Base-by-base conservation (phyloP, 192 early-diverging fungal genomes). In the Mortierella hygrophila region DNA sequence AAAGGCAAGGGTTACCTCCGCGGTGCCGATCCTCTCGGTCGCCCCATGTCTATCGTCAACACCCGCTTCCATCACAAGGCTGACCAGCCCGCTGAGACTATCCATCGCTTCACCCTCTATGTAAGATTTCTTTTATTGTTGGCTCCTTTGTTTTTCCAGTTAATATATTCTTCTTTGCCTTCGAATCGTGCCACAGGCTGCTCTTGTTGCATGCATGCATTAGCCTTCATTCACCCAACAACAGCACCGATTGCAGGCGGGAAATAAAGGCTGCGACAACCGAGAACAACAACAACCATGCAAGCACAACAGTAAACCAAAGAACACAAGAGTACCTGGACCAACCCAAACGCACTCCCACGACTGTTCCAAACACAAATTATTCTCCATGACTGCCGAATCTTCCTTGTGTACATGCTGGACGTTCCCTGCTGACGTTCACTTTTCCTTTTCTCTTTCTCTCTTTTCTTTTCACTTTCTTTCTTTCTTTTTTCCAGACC, bases 51-150 rank as follows among this genome's bases (percentile, higher is more conserved):
- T 69, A 89, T 88, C 26, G 75, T 92, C 75, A 93, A 93, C 72
- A 89, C 89, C 15, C 77, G 84, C 20, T 69, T 84, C 70, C 92
- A 93, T 75, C 83, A 90, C 57, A 93, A 93, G 79, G 83, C 90
- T 11, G 89, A 90, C 20, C 94, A 96, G 80, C 89, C 90, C 70
- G 84, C 91, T 26, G 93, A 93, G 82, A 90, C 93, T 69, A 88
- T 95, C 54, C 92, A 95, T 73, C 90, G 91, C 70, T 93, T 93
- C 74, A 90, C 94, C 38, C 88, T 96, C 68, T 95, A 91, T 85
- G 91, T 93, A 81, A 94, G 95, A 76, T 44, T 18, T 3, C 16
- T 11, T 13, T 42, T 42, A 26, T 3, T 42, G 16, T 40, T 6
- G 13, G 13, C 11, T 40, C 6, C 38, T 35, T 21, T 40, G 1